Base-by-base conservation (phyloP, 2,329 filamentous ascomycete species). In the Alternaria novae-zelandiae region DNA sequence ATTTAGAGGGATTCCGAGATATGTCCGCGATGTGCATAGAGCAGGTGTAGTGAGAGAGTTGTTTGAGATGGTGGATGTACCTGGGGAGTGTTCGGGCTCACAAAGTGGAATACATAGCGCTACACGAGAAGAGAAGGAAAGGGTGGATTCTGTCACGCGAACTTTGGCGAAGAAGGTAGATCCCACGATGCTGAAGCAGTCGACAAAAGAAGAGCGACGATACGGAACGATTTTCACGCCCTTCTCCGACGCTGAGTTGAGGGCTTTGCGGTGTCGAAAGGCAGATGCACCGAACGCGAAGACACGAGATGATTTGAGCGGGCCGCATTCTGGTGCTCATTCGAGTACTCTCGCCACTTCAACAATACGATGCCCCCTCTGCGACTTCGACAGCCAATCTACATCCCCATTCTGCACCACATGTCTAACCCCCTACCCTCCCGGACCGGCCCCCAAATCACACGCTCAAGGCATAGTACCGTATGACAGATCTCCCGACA, bases 141-240 rank as follows among this genome's bases (percentile, higher is more conserved):
- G 25, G 25, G 9, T 26, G 25, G 25, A 26, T 28, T 1, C 26
- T 28, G 26, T 5, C 10, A 28, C 26, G 10, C 26, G 26, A 2
- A 28, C 26, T 5, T 28, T 9, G 1, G 26, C 26, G 2, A 3
- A 13, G 28, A 7, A 32, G 12, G 30, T 15, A 2, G 30, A 32
- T 2, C 0, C 1, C 0, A 15, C 4, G 32, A n/a, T n/a, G 32
- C 13, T 3, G 7, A 7, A 36, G 15, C 3, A 2, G 9, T 0
- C 0, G 32, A 36, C 1, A 7, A 3, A 3, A 36, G 32, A 36
- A 36, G 32, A 36, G 32, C 32, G 15, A 8, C n/a, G 32, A 3
- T 15, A 1, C 4, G 32, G 15, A 2, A 2, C 0, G 7, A n/a
- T 36, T 4, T 36, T 36, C 15, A n/a, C 32, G 8, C 32, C 32